Evolutionary conservation across 768 basidiomycete genomes (phyloP).

Genomic region (Phallus indusiatus): DNA sequence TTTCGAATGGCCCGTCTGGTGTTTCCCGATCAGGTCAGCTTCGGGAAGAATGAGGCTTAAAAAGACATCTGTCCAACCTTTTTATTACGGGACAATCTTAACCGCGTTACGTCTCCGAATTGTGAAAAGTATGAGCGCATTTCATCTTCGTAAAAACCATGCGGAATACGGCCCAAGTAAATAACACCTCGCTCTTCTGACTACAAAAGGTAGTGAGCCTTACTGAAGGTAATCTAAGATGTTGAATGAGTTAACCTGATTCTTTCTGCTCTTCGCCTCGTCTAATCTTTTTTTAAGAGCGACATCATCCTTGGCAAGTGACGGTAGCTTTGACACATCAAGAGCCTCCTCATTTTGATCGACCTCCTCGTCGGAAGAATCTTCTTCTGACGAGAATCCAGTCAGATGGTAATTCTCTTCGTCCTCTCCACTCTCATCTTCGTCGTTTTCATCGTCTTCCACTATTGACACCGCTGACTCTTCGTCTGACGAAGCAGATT

Average conservation of each 20-base stretch:
- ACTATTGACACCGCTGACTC: not conserved
- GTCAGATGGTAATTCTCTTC: constrained; percentile 34
- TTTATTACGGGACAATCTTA: constrained; percentile 89
- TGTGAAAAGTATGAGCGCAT: constrained; percentile 89
- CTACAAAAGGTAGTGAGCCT: constrained; percentile 23
- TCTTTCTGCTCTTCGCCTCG: constrained; percentile 34
- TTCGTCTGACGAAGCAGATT: not conserved
- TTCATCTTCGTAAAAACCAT: constrained; percentile 96
- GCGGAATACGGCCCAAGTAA: constrained; percentile 85
- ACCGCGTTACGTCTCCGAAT: constrained; percentile 82
- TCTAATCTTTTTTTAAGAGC: constrained; percentile 53
- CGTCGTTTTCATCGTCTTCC: not conserved
- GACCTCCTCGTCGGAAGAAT: constrained; percentile 72
- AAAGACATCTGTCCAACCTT: constrained; percentile 39
- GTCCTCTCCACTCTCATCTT: constrained; percentile 12
- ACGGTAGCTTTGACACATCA: constrained; percentile 69
- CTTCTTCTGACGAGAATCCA: constrained; percentile 66
- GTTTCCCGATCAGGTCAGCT: not conserved
- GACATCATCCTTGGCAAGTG: constrained; percentile 80
- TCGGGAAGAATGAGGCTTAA: not conserved
- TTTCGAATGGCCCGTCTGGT: constrained; percentile 87
- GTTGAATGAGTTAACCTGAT: constrained; percentile 39
- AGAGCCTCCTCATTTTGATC: constrained; percentile 42
- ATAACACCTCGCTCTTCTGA: constrained; percentile 72
- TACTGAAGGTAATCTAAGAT: constrained; percentile 18